Percentiles rank a stretch among this genome's conserved stretches.
phyloP scores from a whole-genome alignment of 495 filamentous ascomycete species.

The Chaetomium fimeti region DNA sequence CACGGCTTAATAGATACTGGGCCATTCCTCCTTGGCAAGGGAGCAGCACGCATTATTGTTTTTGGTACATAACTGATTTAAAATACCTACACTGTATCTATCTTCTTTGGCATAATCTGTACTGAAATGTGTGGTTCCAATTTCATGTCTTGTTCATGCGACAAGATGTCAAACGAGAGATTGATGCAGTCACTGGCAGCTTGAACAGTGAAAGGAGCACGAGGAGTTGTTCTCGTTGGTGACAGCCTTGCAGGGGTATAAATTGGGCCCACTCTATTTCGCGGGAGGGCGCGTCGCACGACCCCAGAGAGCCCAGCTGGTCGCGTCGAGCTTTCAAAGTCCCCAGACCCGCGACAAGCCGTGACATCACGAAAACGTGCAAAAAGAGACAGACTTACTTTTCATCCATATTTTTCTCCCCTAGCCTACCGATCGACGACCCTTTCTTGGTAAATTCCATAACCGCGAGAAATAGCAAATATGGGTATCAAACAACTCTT shows the following conservation, averaged over 20 bases:
- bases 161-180: no score
- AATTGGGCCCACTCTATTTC: conserved; percentile 29
- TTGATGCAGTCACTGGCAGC: no score
- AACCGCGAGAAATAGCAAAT: conserved; percentile 12
- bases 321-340: conserved; percentile 18
- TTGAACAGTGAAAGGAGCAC: no score
- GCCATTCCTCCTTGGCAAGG: neutral
- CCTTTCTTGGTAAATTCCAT: neutral
- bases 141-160: no score
- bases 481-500: conserved; percentile 96
- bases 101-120: neutral
- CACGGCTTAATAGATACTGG: conserved; percentile 21
- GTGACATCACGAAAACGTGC: conserved; percentile 36
- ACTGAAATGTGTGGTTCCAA: neutral
- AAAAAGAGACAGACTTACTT: neutral
- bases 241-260: conserved; percentile 14
- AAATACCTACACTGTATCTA: conserved; percentile 22
- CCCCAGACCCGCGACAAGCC: conserved; percentile 10
- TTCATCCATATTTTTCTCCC: neutral
- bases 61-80: conserved; percentile 26
- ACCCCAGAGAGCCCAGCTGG: no score
- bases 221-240: no score
- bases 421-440: neutral
- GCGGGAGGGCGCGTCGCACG: conserved; percentile 26
- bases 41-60: conserved; percentile 6